A percentile compares a stretch with the other conserved stretches of the same genome.
These are phyloP conservation scores for Chromosphaera perkinsii DNA, from an alignment of 208 protist genomes.

Conservation along the genomic window DNA sequence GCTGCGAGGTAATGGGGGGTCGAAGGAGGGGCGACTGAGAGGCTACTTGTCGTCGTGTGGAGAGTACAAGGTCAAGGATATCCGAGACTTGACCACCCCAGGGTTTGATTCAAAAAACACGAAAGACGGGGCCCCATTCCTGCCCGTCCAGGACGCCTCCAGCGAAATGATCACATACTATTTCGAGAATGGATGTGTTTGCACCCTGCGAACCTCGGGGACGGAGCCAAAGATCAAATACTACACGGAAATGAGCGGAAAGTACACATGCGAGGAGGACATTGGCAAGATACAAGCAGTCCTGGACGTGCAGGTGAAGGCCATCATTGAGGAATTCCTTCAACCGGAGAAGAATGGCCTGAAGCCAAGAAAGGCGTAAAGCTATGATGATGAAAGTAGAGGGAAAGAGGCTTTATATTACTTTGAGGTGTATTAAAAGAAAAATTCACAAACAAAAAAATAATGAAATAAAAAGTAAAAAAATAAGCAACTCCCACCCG, in stretches of 20 bases:
- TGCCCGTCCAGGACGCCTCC: conserved; percentile 58
- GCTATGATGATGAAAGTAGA: no score
- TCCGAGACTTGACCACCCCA: conserved; percentile 79
- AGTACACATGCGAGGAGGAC: conserved; percentile 1
- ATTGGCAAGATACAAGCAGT: conserved; percentile 20
- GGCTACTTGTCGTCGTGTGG: conserved; percentile 39
- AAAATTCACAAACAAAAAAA: no score
- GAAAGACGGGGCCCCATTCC: conserved; percentile 53
- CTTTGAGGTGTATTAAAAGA: no score
- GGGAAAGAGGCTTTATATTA: no score
- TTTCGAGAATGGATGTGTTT: conserved; percentile 77
- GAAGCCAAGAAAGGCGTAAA: no score
- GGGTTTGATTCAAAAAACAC: conserved; percentile 68
- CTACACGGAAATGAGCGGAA: conserved; percentile 56
- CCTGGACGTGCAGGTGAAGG: conserved; percentile 29
- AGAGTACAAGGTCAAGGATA: conserved; percentile 42
- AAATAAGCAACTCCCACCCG: no score
- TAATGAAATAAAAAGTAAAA: no score
- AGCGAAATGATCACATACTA: conserved; percentile 88
- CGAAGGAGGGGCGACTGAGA: neutral
- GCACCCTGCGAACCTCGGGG: conserved; percentile 86
- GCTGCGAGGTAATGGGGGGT: conserved; percentile 54
- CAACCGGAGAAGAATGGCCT: conserved; percentile 45
- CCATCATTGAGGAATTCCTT: conserved; percentile 43
- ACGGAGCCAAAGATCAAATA: conserved; percentile 99